A percentile compares a stretch with the other conserved stretches of the same genome.
Conservation (phyloP, 2,329 filamentous ascomycete species). For the Diatrype stigma region DNA sequence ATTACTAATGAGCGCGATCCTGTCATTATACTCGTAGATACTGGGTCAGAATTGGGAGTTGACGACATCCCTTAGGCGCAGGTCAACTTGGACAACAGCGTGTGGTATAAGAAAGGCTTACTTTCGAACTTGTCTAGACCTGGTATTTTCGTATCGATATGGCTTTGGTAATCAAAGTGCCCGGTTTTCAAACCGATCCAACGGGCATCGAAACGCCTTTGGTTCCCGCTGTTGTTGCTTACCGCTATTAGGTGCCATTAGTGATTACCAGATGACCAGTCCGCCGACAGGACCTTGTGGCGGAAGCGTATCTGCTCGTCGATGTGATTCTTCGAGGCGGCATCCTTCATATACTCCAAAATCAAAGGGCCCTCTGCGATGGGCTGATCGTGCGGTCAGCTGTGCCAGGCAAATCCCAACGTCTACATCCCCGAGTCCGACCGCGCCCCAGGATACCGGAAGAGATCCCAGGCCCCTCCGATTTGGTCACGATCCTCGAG, state of each 20-base stretch:
- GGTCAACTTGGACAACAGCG: constrained; percentile 51
- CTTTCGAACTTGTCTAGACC: constrained; percentile 56
- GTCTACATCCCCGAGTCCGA: too few relatives aligned
- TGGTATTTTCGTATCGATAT: constrained; percentile 49
- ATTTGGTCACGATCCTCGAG: too few relatives aligned
- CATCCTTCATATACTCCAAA: constrained; percentile 48
- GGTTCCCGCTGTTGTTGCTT: constrained; percentile 17
- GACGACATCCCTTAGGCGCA: constrained; percentile 45
- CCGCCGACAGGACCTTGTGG: constrained; percentile 44
- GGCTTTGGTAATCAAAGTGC: constrained; percentile 59
- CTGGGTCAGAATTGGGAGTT: constrained; percentile 69
- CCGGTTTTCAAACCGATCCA: constrained; percentile 56
- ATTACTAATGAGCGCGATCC: constrained; percentile 68
- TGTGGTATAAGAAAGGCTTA: constrained; percentile 42
- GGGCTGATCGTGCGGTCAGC: too few relatives aligned
- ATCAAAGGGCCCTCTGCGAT: constrained; percentile 35
- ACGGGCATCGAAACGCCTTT: constrained; percentile 38
- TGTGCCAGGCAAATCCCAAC: too few relatives aligned
- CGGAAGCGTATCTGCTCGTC: constrained; percentile 49
- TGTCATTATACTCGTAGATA: constrained; percentile 62
- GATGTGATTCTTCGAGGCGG: constrained; percentile 48
- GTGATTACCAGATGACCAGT: constrained; percentile 52
- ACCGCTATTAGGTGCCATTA: constrained; percentile 48
- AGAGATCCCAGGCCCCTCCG: too few relatives aligned
- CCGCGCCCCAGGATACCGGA: too few relatives aligned